Evolutionary conservation across 371 early-diverging fungal genomes (phyloP).

Genomic region (Actinomucor elegans): DNA sequence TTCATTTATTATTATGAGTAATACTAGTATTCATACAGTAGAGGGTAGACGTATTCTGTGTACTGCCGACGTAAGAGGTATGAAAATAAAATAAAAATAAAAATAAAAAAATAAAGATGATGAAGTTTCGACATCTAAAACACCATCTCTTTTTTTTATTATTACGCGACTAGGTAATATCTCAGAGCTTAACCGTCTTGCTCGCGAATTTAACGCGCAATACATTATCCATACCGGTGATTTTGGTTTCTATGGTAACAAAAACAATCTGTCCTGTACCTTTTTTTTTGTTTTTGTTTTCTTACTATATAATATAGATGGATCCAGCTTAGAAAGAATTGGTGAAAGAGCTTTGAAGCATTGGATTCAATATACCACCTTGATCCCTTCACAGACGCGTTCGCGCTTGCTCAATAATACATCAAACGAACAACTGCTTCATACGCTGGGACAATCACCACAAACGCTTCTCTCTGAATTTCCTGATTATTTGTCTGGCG

Average conservation of each 20-base stretch:
- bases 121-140: background rate
- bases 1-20: constrained; percentile 7
- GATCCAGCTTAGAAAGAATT: constrained; percentile 56
- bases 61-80: constrained; percentile 39
- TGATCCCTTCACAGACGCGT: constrained; percentile 53
- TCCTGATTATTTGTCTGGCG: constrained; percentile 49
- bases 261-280: background rate
- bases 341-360: constrained; percentile 65
- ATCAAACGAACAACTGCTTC: constrained; percentile 47
- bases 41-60: constrained; percentile 37
- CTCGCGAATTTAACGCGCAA: constrained; percentile 58
- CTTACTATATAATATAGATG: constrained; percentile 26
- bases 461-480: constrained; percentile 58
- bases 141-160: too few relatives aligned
- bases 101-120: background rate
- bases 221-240: constrained; percentile 70
- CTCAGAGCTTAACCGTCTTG: constrained; percentile 62
- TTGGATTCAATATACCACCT: constrained; percentile 61
- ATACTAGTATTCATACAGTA: constrained; percentile 12
- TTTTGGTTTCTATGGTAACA: constrained; percentile 67
- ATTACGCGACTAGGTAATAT: constrained; percentile 54
- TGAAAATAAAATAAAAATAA: background rate
- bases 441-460: constrained; percentile 47
- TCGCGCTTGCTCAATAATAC: constrained; percentile 42
- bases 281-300: background rate